Evolutionary conservation across 2,329 filamentous ascomycete species (phyloP).

Genomic region (Xylariaceae sp.): DNA sequence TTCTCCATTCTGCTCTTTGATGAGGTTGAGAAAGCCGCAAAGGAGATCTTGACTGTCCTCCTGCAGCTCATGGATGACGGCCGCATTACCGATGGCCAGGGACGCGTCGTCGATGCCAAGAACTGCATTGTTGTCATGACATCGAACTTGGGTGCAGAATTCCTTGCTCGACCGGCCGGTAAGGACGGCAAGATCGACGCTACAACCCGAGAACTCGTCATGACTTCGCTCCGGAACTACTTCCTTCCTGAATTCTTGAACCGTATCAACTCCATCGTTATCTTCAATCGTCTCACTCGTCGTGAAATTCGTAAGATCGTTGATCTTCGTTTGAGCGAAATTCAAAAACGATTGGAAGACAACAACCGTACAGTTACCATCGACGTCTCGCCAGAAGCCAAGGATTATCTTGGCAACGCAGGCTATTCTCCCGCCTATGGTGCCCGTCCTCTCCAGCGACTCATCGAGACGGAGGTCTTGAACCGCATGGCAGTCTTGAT

Average conservation of each 20-base stretch:
- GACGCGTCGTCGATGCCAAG: constrained; percentile 85
- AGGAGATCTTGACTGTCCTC: constrained; percentile 92
- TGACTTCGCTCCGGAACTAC: constrained; percentile 85
- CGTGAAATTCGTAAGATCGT: constrained; percentile 92
- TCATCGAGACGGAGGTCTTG: constrained; percentile 96
- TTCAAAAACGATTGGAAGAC: constrained; percentile 81
- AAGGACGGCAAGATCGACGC: constrained; percentile 82
- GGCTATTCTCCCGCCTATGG: constrained; percentile 96
- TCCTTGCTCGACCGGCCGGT: constrained; percentile 71
- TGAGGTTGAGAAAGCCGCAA: constrained; percentile 97
- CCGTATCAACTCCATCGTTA: constrained; percentile 91
- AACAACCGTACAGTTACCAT: constrained; percentile 87
- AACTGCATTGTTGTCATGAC: constrained; percentile 99
- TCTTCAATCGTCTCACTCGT: constrained; percentile 94
- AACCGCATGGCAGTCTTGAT: constrained; percentile 91
- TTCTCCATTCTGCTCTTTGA: constrained; percentile 98
- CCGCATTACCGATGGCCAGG: constrained; percentile 96
- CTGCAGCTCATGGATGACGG: constrained; percentile 99
- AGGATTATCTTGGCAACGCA: constrained; percentile 84
- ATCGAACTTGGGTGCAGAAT: constrained; percentile 93
- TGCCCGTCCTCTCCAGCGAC: constrained; percentile 76
- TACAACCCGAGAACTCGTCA: constrained; percentile 81
- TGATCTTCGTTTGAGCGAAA: constrained; percentile 78
- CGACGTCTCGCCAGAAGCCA: constrained; percentile 75
- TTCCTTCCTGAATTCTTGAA: constrained; percentile 99